phyloP scores from a whole-genome alignment of 768 basidiomycete species.

The Kwoniella heveanensis region DNA sequence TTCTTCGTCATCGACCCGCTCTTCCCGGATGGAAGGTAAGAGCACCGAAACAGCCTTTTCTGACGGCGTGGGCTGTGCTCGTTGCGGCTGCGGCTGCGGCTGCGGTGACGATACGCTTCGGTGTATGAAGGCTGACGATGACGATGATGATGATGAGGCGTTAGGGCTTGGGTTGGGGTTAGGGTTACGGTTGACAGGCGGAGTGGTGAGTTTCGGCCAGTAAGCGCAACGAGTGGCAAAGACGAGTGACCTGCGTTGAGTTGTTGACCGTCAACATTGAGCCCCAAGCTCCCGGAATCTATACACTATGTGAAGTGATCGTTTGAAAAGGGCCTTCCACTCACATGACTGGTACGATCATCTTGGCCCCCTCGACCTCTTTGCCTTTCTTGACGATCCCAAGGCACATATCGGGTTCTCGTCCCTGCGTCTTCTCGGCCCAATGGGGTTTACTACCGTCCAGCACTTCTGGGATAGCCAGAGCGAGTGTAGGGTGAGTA shows the following conservation, averaged over 20 bases:
- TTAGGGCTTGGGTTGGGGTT: too few relatives aligned
- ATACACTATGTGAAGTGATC: too few relatives aligned
- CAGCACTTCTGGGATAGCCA: conserved; percentile 19
- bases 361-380: conserved; percentile 4
- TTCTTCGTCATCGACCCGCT: background rate
- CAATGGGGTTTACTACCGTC: conserved; percentile 10
- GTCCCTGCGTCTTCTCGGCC: conserved; percentile 2
- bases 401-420: conserved; percentile 29
- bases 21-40: conserved; percentile 10
- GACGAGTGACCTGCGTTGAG: conserved; percentile 17
- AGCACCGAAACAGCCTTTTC: conserved; percentile 5
- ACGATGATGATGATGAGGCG: too few relatives aligned
- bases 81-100: background rate
- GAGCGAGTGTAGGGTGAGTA: conserved; percentile 1
- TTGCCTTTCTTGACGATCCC: conserved; percentile 18
- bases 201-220: conserved; percentile 18
- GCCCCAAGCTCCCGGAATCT: too few relatives aligned
- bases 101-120: background rate
- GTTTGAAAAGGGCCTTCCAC: background rate
- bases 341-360: conserved; percentile 17
- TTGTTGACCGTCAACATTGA: too few relatives aligned
- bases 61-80: background rate
- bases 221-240: conserved; percentile 29
- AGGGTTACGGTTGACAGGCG: background rate
- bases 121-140: background rate